These are phyloP conservation scores for Leonotis leonurus DNA, from an alignment of 257 asterid genomes.

Conservation along the genomic window DNA sequence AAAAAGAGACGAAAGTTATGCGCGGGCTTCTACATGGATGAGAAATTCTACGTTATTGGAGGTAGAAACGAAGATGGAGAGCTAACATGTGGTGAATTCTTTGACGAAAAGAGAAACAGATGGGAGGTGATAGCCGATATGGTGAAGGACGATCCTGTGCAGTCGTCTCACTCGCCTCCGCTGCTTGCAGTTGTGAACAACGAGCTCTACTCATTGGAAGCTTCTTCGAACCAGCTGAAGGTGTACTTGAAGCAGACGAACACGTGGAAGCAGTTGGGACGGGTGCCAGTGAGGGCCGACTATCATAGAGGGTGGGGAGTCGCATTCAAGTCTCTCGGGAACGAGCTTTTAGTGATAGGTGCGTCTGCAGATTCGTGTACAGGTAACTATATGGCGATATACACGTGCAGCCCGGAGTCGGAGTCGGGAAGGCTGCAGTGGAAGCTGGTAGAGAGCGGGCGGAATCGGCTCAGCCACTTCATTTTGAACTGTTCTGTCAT, in stretches of 20 bases:
- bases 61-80: slow-evolving; percentile 54
- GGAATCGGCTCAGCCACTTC: slow-evolving; percentile 56
- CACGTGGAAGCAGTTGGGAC: slow-evolving; percentile 62
- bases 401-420: slow-evolving; percentile 51
- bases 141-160: slow-evolving; percentile 61
- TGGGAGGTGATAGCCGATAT: slow-evolving; percentile 69
- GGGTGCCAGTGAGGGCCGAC: slow-evolving; percentile 65
- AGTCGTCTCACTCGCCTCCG: slow-evolving; percentile 60
- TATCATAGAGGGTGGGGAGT: slow-evolving; percentile 72
- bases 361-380: slow-evolving; percentile 21
- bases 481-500: slow-evolving; percentile 64
- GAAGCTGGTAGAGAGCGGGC: slow-evolving; percentile 47
- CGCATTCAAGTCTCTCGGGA: slow-evolving; percentile 68
- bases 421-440: slow-evolving; percentile 38
- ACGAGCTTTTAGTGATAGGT: slow-evolving; percentile 63
- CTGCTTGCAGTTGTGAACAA: slow-evolving; percentile 71
- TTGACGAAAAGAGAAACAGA: slow-evolving; percentile 35
- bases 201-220: slow-evolving; percentile 58
- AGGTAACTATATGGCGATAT: slow-evolving; percentile 47
- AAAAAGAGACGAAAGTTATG: slow-evolving; percentile 42
- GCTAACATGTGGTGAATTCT: slow-evolving; percentile 66
- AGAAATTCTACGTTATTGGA: slow-evolving; percentile 57
- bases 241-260: slow-evolving; percentile 55
- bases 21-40: slow-evolving; percentile 69
- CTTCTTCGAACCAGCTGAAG: slow-evolving; percentile 59